These are phyloP conservation scores for Naganishia randhawae DNA, from an alignment of 768 basidiomycete genomes.

Conservation along the genomic window DNA sequence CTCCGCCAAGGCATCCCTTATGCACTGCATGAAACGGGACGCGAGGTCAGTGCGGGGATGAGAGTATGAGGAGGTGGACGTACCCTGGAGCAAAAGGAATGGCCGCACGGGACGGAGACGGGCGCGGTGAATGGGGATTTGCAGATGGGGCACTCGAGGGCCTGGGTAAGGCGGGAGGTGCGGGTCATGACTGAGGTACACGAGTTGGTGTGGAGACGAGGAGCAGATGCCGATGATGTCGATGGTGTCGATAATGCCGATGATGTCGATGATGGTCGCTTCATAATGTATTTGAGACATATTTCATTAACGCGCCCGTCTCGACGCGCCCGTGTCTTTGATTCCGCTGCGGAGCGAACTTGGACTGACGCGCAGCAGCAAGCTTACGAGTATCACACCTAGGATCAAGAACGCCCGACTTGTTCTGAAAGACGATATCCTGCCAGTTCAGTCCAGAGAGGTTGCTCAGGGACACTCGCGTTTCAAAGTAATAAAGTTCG, in stretches of 20 bases:
- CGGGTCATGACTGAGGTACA: background rate
- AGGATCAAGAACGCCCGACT: too few relatives aligned
- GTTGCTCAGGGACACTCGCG: too few relatives aligned
- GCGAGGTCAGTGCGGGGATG: too few relatives aligned
- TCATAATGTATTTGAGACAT: background rate
- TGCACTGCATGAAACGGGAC: too few relatives aligned
- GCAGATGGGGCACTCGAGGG: constrained; percentile 63
- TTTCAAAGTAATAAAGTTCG: too few relatives aligned
- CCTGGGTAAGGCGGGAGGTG: background rate
- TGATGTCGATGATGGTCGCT: background rate
- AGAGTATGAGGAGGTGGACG: background rate
- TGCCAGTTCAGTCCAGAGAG: too few relatives aligned
- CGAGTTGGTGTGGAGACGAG: background rate
- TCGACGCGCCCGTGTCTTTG: background rate
- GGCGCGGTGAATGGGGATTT: constrained; percentile 69
- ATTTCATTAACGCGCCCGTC: background rate
- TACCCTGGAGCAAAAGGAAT: constrained; percentile 64
- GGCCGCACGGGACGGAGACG: constrained; percentile 70
- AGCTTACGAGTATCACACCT: too few relatives aligned
- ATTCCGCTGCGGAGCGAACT: too few relatives aligned
- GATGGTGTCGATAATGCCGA: background rate
- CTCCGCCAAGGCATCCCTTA: constrained; percentile 59
- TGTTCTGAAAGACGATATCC: too few relatives aligned
- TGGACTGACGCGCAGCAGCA: background rate
- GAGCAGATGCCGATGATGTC: background rate